These are phyloP conservation scores for Xylaria sp. DNA, from an alignment of 2,329 filamentous ascomycete genomes.

Conservation along the genomic window DNA sequence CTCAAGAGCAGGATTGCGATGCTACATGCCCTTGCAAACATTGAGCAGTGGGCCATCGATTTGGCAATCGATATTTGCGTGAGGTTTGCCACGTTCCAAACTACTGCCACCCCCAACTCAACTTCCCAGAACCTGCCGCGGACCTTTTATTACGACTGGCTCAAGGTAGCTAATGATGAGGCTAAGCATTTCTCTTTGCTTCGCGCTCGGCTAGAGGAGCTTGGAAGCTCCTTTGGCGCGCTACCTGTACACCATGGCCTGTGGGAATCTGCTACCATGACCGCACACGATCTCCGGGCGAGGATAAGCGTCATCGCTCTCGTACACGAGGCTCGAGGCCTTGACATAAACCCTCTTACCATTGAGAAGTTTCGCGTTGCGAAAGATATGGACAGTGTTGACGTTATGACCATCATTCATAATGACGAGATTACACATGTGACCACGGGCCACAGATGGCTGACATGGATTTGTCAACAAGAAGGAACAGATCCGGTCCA, in stretches of 20 bases:
- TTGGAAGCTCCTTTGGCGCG: conserved; percentile 51
- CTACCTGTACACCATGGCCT: conserved; percentile 53
- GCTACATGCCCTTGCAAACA: conserved; percentile 54
- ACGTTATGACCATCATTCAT: conserved; percentile 50
- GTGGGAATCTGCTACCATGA: conserved; percentile 51
- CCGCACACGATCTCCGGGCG: conserved; percentile 50
- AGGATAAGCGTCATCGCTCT: conserved; percentile 53
- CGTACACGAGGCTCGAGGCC: conserved; percentile 53
- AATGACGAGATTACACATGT: conserved; percentile 56
- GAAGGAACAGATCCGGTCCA: conserved; percentile 52
- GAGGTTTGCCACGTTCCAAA: conserved; percentile 51
- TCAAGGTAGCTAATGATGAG: conserved; percentile 54
- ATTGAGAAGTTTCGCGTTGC: conserved; percentile 53
- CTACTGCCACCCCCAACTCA: conserved; percentile 32
- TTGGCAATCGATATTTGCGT: conserved; percentile 54
- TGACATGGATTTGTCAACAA: conserved; percentile 53
- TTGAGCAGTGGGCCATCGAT: conserved; percentile 55
- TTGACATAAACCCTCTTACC: conserved; percentile 54
- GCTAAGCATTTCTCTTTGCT: conserved; percentile 55
- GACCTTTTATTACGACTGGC: conserved; percentile 54
- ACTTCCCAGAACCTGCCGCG: conserved; percentile 45
- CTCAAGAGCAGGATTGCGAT: conserved; percentile 52
- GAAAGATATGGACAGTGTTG: conserved; percentile 49
- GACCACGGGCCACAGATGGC: conserved; percentile 53
- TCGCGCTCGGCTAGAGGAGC: conserved; percentile 50